phyloP scores from a whole-genome alignment of 1,139 yeast genomes.

The Yamadazyma aaseri region DNA sequence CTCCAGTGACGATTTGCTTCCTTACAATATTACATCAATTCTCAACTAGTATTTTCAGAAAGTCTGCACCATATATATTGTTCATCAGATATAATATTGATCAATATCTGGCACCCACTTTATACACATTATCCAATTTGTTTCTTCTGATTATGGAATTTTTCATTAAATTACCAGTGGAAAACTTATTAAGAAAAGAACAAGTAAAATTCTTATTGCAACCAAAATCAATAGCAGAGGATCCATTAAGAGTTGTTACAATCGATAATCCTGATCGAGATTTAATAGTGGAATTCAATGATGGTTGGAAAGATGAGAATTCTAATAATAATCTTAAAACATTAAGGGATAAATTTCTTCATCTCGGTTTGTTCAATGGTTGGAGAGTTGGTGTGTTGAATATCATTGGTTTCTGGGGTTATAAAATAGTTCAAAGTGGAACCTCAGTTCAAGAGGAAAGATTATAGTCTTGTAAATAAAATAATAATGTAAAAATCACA shows the following conservation, averaged over 20 bases:
- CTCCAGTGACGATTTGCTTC: slow-evolving; percentile 51
- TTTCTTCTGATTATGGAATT: slow-evolving; percentile 63
- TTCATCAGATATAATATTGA: slow-evolving; percentile 69
- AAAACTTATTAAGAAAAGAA: slow-evolving; percentile 79
- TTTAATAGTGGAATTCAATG: slow-evolving; percentile 48
- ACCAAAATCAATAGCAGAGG: slow-evolving; percentile 31
- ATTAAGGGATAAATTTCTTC: slow-evolving; percentile 21
- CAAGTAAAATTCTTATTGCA: slow-evolving; percentile 65
- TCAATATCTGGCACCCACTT: slow-evolving; percentile 59
- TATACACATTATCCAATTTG: slow-evolving; percentile 55
- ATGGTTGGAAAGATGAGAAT: slow-evolving; percentile 19
- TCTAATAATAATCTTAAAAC: slow-evolving; percentile 11
- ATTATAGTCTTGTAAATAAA: slow-evolving; percentile 13
- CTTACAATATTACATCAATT: slow-evolving; percentile 63
- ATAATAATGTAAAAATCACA: not conserved
- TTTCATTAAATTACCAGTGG: slow-evolving; percentile 79
- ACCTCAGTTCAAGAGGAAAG: slow-evolving; percentile 43
- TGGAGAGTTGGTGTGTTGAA: slow-evolving; percentile 88
- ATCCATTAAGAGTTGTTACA: slow-evolving; percentile 34
- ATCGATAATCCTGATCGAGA: slow-evolving; percentile 43
- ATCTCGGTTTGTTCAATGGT: slow-evolving; percentile 68
- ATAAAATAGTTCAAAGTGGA: slow-evolving; percentile 58
- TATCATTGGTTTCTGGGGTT: slow-evolving; percentile 81
- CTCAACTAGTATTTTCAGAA: slow-evolving; percentile 59
- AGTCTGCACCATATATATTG: slow-evolving; percentile 71